phyloP scores from a whole-genome alignment of 371 early-diverging fungal species.

The Lichtheimia ramosa region DNA sequence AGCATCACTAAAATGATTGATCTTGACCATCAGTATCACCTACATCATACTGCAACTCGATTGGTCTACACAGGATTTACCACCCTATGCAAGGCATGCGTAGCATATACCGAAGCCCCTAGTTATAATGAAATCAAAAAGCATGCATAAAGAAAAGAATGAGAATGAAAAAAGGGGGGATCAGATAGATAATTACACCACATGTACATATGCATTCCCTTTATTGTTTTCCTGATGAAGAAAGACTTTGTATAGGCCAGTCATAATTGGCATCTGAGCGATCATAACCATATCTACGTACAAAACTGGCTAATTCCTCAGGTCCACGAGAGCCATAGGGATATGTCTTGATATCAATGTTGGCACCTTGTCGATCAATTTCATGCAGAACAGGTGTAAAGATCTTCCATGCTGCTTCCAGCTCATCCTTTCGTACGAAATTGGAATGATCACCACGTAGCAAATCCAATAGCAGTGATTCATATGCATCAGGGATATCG shows the following conservation, averaged over 20 bases:
- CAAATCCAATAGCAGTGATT: constrained; percentile 87
- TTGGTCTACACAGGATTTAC: constrained; percentile 51
- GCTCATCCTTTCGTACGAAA: constrained; percentile 95
- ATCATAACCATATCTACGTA: constrained; percentile 74
- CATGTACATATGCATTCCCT: neutral
- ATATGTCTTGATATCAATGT: constrained; percentile 72
- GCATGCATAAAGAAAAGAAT: neutral
- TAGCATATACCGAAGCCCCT: constrained; percentile 62
- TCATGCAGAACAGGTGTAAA: constrained; percentile 91
- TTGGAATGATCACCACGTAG: constrained; percentile 90
- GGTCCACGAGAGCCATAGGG: constrained; percentile 90
- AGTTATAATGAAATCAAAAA: constrained; percentile 21
- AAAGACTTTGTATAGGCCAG: constrained; percentile 39
- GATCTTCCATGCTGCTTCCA: constrained; percentile 95
- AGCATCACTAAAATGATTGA: constrained; percentile 53
- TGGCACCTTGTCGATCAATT: constrained; percentile 63
- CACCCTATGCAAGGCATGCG: constrained; percentile 58
- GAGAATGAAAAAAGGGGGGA: neutral
- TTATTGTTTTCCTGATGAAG: neutral
- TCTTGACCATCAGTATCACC: constrained; percentile 58
- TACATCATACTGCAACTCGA: constrained; percentile 56
- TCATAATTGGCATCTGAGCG: constrained; percentile 28
- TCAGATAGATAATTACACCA: neutral
- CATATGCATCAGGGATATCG: constrained; percentile 95
- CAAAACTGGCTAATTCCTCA: constrained; percentile 68